phyloP scores from a whole-genome alignment of 2,329 filamentous ascomycete genomes.

The Dryadomyces quercus-mongolicae region DNA sequence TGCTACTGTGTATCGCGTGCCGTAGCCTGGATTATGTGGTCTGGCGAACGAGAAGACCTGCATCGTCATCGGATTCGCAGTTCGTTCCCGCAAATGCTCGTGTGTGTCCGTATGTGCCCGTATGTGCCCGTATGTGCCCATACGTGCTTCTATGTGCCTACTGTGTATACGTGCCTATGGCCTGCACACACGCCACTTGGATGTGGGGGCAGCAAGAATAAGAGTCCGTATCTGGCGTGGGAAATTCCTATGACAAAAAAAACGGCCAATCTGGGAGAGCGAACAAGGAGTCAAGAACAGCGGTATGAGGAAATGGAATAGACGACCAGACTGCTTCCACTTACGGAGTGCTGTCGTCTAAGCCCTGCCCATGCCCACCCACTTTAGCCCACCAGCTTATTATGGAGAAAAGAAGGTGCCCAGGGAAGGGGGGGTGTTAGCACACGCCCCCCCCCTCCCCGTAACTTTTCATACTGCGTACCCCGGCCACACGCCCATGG shows the following conservation, averaged over 20 bases:
- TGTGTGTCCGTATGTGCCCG: neutral
- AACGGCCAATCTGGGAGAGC: too few relatives aligned
- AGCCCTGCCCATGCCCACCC: neutral
- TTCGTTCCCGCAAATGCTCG: too few relatives aligned
- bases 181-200: neutral
- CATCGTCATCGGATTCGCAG: too few relatives aligned
- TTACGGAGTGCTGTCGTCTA: neutral
- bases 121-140: neutral
- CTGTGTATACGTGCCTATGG: neutral
- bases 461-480: neutral
- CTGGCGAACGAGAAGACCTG: neutral
- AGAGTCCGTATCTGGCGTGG: neutral
- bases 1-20: neutral
- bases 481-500: neutral
- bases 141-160: neutral
- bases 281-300: neutral
- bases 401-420: neutral
- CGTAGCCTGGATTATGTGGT: neutral
- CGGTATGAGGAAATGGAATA: neutral
- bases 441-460: neutral
- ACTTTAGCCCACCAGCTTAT: constrained; percentile 1
- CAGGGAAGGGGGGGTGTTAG: neutral
- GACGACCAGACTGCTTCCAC: neutral
- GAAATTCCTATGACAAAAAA: neutral
- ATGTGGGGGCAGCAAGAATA: neutral